Conservation (phyloP, 2,329 filamentous ascomycete genomes). For the Botrytis paeoniae region DNA sequence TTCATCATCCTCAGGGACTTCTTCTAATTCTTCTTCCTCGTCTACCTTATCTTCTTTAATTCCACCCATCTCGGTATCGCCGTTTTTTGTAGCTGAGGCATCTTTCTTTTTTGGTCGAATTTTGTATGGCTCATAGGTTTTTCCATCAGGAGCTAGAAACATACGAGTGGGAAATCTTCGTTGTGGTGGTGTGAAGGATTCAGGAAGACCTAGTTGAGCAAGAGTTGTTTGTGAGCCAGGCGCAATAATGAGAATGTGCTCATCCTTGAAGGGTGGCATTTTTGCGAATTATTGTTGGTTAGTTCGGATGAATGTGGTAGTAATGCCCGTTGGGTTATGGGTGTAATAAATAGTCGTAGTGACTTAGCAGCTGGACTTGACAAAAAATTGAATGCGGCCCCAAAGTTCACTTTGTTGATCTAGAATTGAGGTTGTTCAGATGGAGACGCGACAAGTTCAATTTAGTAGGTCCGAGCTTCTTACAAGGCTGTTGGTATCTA, state of each 20-base stretch:
- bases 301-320: background rate
- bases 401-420: slow-evolving; percentile 5
- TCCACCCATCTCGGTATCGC: slow-evolving; percentile 38
- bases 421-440: slow-evolving; percentile 11
- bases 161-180: slow-evolving; percentile 88
- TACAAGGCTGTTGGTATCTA: background rate
- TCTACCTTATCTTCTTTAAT: slow-evolving; percentile 39
- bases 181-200: slow-evolving; percentile 72
- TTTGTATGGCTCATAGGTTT: slow-evolving; percentile 78
- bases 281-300: background rate
- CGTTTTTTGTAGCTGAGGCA: slow-evolving; percentile 30
- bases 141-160: slow-evolving; percentile 75
- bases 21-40: slow-evolving; percentile 55
- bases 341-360: background rate
- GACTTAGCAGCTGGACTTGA: background rate
- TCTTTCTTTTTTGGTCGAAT: slow-evolving; percentile 64
- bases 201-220: slow-evolving; percentile 38
- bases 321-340: background rate
- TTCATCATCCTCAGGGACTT: slow-evolving; percentile 69
- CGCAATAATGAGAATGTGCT: slow-evolving; percentile 44
- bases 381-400: background rate
- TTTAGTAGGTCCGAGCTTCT: background rate
- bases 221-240: slow-evolving; percentile 41
- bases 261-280: slow-evolving; percentile 38
- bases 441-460: background rate